Base-by-base conservation (phyloP, 2,329 filamentous ascomycete genomes). In the Lachnellula suecica region DNA sequence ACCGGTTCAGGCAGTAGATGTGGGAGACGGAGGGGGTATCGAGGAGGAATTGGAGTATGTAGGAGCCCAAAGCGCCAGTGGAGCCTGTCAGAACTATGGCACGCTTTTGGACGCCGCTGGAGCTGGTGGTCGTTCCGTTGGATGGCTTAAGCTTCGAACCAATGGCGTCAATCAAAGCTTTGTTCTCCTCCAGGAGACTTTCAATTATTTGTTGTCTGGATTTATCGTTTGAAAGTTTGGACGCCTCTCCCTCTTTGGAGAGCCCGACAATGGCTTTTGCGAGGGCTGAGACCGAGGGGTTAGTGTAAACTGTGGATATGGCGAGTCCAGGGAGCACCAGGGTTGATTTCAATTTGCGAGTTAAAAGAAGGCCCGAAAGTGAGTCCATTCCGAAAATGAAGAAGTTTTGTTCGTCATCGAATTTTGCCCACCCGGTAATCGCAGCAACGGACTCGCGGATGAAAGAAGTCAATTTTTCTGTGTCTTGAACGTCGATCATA, bases 1-100 rank as follows among this genome's bases (percentile, higher is more conserved):
- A 20, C n/a, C 76, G 70, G 62, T 79, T 79, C 23, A 81, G 67
- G 50, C 74, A 78, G 46, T 77, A 68, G 29, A 79, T 60, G n/a
- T 44, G 7, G 34, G 64, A 63, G 6, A 79, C 69, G n/a, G 4
- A 20, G 11, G 41, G 13, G 6, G 52, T 52, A 0, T 69, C 63
- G 19, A 63, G 63, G 27, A 76, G 63, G n/a, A 61, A 27, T 49
- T 75, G 63, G 4, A 79, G 67, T 41, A 79, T 64, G 57, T 78
- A 76, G 2, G 70, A 74, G 0, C 76, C 76, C 17, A 79, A 56
- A 6, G 71, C 72, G 7, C 77, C 77, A 0, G 76, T 79, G 3
- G 71, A 74, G 11, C 74, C 77, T 0, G 75, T 79, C 15, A 74
- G 58, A 2, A 69, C 38, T 15, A 41, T 42, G 41, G 20, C 20